Evolutionary conservation across 148 eudicot species (phyloP).

Genomic region (Spergularia bocconei): DNA sequence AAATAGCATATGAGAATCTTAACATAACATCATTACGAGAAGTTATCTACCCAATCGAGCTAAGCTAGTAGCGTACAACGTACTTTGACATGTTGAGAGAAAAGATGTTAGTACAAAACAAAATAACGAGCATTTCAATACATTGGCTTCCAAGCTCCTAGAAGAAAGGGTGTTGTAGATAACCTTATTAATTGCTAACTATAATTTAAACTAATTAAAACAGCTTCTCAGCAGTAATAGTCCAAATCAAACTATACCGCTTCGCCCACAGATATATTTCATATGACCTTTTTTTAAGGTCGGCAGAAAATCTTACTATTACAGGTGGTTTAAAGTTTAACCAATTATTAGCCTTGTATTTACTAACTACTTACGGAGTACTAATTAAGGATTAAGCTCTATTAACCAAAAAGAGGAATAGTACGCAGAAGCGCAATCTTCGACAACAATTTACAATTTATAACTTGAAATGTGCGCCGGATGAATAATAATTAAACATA

Average conservation of each 20-base stretch:
- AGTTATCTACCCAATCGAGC: too few species aligned
- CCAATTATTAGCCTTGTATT: too few species aligned
- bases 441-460: background rate
- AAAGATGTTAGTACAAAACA: background rate
- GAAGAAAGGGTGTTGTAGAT: slow-evolving; percentile 2
- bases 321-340: background rate
- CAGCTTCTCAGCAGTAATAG: background rate
- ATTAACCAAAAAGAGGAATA: too few species aligned
- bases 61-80: too few species aligned
- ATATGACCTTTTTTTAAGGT: background rate
- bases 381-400: background rate
- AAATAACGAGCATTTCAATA: background rate
- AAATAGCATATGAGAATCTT: too few species aligned
- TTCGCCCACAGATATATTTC: slow-evolving; percentile 1
- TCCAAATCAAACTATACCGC: background rate
- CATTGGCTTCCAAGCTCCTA: slow-evolving; percentile 5
- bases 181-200: background rate
- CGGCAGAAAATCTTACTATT: background rate
- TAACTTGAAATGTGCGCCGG: too few species aligned
- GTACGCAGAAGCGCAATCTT: background rate
- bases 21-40: too few species aligned
- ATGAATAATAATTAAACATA: too few species aligned
- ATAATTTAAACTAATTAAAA: background rate
- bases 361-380: too few species aligned
- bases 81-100: background rate